Base-by-base conservation (phyloP, 2,329 filamentous ascomycete genomes). In the Pestalotiopsis sp. region DNA sequence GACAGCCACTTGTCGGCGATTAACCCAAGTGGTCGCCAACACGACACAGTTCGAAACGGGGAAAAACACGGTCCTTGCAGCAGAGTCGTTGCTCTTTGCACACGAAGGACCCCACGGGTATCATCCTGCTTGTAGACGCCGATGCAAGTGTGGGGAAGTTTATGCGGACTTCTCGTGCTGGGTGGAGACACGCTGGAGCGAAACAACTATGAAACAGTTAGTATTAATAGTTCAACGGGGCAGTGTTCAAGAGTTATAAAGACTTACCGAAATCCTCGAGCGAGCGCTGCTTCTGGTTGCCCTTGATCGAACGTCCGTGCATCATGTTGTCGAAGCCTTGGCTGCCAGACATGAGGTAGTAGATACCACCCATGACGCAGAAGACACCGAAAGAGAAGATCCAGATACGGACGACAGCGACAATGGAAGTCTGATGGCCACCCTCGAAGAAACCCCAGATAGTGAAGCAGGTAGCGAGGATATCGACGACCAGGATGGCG, bases 361-460 rank as follows among this genome's bases (percentile, higher is more conserved):
- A 93, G 70, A 87, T 79, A 79, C 85, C 84, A 72, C 89, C 92
- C 88, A 95, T 90, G 78, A 94, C 87, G 79, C 91, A 94, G 86
- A 97, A 96, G 77, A 97, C 87, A 80, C 94, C 94, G 79, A 97
- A 93, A 17, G 93, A 95, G 86, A 95, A 96, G 77, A 96, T 90
- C 93, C 93, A 97, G 79, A 97, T 88, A 87, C 93, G 92, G 77
- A 97, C 91, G 66, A 97, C 92, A 62, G 93, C 91, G 72, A 97
- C 92, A 72, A 95, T 94, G 76, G 88, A 92, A 70, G 93, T 95
- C 72, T 89, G 82, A 72, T 89, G 82, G 64, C 88, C 85, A 72
- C 84, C 82, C 72, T 91, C 87, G 83, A 97, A 96, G 87, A 89
- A 95, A 80, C 94, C 94, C 80, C 93, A 97, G 78, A 95, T 83